Evolutionary conservation across 169 alveolate genomes (phyloP).

Genomic region (Amoebophrya sp.): DNA sequence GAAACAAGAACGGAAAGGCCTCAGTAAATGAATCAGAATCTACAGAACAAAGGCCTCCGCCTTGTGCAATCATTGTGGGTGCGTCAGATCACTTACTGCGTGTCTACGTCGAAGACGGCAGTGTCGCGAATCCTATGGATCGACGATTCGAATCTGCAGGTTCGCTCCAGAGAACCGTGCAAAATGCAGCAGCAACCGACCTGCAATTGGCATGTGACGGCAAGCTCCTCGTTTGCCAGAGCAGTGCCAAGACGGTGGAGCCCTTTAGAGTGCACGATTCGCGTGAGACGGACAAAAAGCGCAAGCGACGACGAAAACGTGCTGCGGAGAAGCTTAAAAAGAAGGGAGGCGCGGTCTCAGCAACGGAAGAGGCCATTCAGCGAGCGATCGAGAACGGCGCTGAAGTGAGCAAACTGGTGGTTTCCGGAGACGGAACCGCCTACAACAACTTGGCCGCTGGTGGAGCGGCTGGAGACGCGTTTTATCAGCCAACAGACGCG

Average conservation of each 20-base stretch:
- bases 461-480: background rate
- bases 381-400: no score
- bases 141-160: background rate
- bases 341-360: background rate
- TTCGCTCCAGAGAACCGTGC: background rate
- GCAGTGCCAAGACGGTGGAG: constrained; percentile 11
- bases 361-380: background rate
- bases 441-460: background rate
- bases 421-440: no score
- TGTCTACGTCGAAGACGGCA: no score
- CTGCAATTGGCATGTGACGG: background rate
- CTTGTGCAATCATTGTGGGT: no score
- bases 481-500: background rate
- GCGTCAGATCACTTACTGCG: no score
- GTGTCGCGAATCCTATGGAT: background rate
- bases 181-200: background rate
- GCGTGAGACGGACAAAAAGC: background rate
- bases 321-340: background rate
- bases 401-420: no score
- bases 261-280: background rate
- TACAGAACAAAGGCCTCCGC: no score
- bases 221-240: background rate
- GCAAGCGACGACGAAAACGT: background rate
- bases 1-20: no score
- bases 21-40: no score